These are phyloP conservation scores for Pleurozium schreberi DNA, from an alignment of 225 moss, liverwort and hornwort genomes.

Conservation along the genomic window DNA sequence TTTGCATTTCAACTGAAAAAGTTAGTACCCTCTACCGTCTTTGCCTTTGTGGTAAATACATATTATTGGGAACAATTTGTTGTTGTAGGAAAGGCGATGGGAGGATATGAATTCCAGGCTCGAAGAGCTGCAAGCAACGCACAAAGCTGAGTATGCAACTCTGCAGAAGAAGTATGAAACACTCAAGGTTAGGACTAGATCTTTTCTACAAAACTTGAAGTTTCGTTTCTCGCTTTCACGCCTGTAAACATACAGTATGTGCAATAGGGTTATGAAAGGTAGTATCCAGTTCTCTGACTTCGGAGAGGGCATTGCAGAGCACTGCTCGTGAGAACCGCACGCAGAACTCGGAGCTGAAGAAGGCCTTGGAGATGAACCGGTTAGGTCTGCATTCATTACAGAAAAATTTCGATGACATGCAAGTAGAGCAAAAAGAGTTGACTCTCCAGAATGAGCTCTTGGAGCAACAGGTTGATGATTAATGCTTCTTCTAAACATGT, in stretches of 20 bases:
- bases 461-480: conserved; percentile 42
- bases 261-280: neutral
- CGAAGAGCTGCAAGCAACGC: conserved; percentile 33
- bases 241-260: neutral
- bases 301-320: neutral
- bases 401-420: conserved; percentile 33
- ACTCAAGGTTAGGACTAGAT: conserved; percentile 15
- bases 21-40: neutral
- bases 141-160: conserved; percentile 23
- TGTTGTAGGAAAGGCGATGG: conserved; percentile 33
- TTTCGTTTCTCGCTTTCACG: neutral
- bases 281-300: neutral
- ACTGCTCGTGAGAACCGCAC: conserved; percentile 33
- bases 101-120: conserved; percentile 34
- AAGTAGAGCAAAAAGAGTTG: conserved; percentile 35
- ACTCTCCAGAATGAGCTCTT: conserved; percentile 53
- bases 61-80: neutral
- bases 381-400: conserved; percentile 36
- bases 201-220: neutral
- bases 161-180: conserved; percentile 44
- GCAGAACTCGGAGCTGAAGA: conserved; percentile 46
- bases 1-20: neutral
- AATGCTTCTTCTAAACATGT: neutral
- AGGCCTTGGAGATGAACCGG: conserved; percentile 41
- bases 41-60: neutral